Evolutionary conservation across 345 rosid genomes (phyloP).

Genomic region (Camelina hispida): DNA sequence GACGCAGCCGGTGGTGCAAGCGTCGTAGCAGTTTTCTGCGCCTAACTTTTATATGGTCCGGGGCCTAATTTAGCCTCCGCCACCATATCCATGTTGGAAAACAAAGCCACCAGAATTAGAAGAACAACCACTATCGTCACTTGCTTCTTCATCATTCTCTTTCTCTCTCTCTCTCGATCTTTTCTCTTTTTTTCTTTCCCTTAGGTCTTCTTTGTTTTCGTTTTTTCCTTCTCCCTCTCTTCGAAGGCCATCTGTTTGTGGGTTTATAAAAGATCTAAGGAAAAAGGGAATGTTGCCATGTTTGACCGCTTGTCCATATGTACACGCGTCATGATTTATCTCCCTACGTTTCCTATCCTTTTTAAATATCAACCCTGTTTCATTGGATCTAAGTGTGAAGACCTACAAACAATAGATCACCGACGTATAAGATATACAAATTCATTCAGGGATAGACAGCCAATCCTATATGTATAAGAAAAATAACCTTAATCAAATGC

Average conservation of each 20-base stretch:
- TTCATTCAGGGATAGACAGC: no score
- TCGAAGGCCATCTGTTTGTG: neutral
- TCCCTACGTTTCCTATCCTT: slow-evolving; percentile 15
- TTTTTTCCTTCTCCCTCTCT: neutral
- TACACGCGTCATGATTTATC: slow-evolving; percentile 33
- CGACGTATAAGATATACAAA: neutral
- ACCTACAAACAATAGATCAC: neutral
- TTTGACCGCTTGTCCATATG: slow-evolving; percentile 28
- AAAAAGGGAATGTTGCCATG: slow-evolving; percentile 18
- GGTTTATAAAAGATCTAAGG: neutral
- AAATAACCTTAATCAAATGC: no score
- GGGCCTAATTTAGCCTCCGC: slow-evolving; percentile 33
- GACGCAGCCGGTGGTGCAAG: slow-evolving; percentile 58
- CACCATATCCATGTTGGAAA: slow-evolving; percentile 25
- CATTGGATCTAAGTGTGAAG: neutral
- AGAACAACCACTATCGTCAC: slow-evolving; percentile 14
- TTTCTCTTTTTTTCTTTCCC: neutral
- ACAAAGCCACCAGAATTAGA: slow-evolving; percentile 24
- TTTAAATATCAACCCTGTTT: neutral
- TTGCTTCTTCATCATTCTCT: slow-evolving; percentile 31
- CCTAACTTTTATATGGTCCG: slow-evolving; percentile 23
- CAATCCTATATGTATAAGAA: no score
- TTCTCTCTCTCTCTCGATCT: neutral
- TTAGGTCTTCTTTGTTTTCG: neutral
- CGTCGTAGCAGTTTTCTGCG: slow-evolving; percentile 50